Base-by-base conservation (phyloP, 768 basidiomycete species). In the Boletus sp. region DNA sequence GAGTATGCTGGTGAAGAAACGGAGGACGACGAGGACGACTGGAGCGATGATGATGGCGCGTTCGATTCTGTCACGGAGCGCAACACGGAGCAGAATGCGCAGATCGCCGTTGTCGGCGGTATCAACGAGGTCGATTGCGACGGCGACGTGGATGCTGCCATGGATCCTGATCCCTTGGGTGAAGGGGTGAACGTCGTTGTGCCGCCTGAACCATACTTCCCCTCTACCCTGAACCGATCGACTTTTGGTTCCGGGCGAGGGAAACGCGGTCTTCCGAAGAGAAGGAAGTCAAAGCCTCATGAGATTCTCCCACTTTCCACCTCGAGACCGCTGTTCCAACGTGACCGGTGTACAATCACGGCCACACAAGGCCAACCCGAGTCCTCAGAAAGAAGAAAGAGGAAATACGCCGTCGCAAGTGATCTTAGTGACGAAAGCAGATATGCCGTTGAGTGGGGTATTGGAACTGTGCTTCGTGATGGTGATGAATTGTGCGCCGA, bases 371-470 rank as follows among this genome's bases (percentile, higher is more conserved):
- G 95, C 5, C 81, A 91, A 56, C 92, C 94, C 1, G 82, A 71
- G 0, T 76, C 75, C 0, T 82, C 82, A 55, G 75, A 81, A 44
- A 82, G 83, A 67, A 79, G 82, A 60, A 78, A 83, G 61, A 80
- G 83, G 58, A 75, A 73, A 58, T 99, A 98, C 72, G 78, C 97
- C 11, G 88, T 98, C 20, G 90, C 94, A 6, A 97, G 94, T 67
- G 97, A 99, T 80, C 70, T 98, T 64, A 93, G 90, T 58, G 92
- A 97, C 62, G 96, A 99, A 75, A 89, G 86, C 72, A 80, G 89
- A 35, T 99, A 95, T 71, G 97, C 97, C 1, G 84, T 98, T 7
- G 95, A 98, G 71, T 99, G 96, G 97, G 93, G 91, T 10, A 95
- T 98, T 53, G 96, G 95, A 3, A 98, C 96, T 0, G 96, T 98